Evolutionary conservation across 2,329 filamentous ascomycete genomes (phyloP).

Genomic region (Clarireedia monteithiana): DNA sequence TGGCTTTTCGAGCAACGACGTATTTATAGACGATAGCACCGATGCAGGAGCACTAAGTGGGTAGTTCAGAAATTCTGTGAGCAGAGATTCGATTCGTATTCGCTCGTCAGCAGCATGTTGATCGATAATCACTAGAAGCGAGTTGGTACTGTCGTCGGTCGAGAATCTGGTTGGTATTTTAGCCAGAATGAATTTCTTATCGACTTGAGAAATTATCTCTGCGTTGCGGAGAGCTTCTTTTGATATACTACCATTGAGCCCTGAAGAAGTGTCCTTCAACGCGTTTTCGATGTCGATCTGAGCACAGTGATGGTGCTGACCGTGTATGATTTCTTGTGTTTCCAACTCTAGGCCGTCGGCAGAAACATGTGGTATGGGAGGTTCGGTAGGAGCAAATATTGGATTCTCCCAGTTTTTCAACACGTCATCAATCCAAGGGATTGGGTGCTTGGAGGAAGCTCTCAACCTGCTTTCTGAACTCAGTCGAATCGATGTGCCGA

Average conservation of each 20-base stretch:
- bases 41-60: not conserved
- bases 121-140: constrained; percentile 67
- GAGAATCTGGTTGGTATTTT: constrained; percentile 30
- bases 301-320: constrained; percentile 21
- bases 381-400: constrained; percentile 50
- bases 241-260: constrained; percentile 45
- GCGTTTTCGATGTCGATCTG: constrained; percentile 24
- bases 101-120: constrained; percentile 95
- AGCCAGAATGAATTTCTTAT: constrained; percentile 79
- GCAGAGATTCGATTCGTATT: constrained; percentile 67
- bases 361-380: constrained; percentile 37
- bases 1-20: constrained; percentile 40
- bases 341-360: constrained; percentile 25
- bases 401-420: constrained; percentile 68
- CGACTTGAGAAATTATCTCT: constrained; percentile 71
- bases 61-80: constrained; percentile 45
- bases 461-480: not conserved
- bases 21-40: constrained; percentile 21
- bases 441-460: constrained; percentile 27
- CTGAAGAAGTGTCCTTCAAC: constrained; percentile 19
- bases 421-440: constrained; percentile 52
- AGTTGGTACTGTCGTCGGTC: constrained; percentile 11
- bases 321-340: constrained; percentile 18
- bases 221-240: constrained; percentile 53
- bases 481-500: not conserved